Evolutionary conservation across 2,329 filamentous ascomycete genomes (phyloP).

Genomic region (Penicillium brasilianum): DNA sequence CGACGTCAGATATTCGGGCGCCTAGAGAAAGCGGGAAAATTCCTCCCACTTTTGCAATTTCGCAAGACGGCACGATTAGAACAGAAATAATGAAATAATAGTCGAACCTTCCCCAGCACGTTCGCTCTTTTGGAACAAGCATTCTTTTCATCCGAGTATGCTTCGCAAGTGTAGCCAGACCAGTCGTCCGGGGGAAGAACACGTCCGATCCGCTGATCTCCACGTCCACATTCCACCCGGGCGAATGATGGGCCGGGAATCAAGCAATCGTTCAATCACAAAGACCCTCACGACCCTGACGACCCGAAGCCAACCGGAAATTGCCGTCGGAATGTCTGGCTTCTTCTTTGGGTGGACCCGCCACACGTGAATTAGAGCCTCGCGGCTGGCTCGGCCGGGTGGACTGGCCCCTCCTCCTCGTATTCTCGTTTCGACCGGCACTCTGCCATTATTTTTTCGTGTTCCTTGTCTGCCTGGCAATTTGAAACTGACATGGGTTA

Average conservation of each 20-base stretch:
- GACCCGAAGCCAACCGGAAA: neutral
- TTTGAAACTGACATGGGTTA: neutral
- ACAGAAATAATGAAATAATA: neutral
- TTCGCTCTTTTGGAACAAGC: too few relatives aligned
- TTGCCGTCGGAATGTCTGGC: conserved; percentile 6
- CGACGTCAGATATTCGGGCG: conserved; percentile 5
- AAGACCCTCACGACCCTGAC: neutral
- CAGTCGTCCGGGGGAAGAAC: conserved; percentile 3
- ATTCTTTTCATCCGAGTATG: neutral
- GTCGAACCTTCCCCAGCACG: too few relatives aligned
- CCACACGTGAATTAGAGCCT: conserved; percentile 24
- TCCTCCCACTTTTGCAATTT: neutral
- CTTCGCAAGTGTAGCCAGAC: neutral
- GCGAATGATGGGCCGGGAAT: neutral
- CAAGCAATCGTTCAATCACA: conserved; percentile 2
- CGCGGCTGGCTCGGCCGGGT: conserved; percentile 15
- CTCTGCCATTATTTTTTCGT: neutral
- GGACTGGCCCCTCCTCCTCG: neutral
- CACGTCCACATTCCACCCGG: conserved; percentile 2
- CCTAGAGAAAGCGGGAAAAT: neutral
- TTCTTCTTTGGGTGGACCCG: neutral
- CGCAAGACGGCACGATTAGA: too few relatives aligned
- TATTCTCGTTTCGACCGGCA: conserved; percentile 8
- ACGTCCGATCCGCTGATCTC: conserved; percentile 13
- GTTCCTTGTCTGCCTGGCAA: conserved; percentile 9